Base-by-base conservation (phyloP, 495 filamentous ascomycete genomes). In the Hyphodiscus hymeniophilus region DNA sequence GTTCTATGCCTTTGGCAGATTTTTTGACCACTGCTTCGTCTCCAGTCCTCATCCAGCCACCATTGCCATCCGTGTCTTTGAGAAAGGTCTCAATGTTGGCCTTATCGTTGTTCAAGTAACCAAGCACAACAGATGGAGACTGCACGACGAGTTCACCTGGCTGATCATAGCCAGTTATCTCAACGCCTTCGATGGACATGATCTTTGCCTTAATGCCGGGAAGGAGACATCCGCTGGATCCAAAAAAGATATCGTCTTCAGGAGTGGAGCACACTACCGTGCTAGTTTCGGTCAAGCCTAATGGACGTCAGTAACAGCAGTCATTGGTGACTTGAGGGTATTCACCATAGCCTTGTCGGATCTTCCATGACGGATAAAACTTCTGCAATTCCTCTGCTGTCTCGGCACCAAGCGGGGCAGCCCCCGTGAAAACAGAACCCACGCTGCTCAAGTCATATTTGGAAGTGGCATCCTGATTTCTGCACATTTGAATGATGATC, bases 81-180 rank as follows among this genome's bases (percentile, higher is more conserved):
- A 80, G 50, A 50, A 85, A 94, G 0, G 89, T 87, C 57, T 94
- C 88, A 39, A 74, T 72, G 30, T 77, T 94, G 13, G 89, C 89
- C 55, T 82, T 81, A 20, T 85, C 81, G 56, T 94, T 94, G 65
- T 89, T 80, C 39, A 94, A 66, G 54, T 95, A 95, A 7, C 89
- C 89, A 2, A 92, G 63, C 1, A 85, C 81, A 17, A 94, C 79
- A 22, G 82, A 82, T 0, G 88, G 89, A 0, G 77, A 77, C 63
- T 83, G 81, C 3, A 91, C 72, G 3, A 87, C 70, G 21, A 95
- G 73, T 61, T 95, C 89, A 33, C 89, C 89, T 0, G 82, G 85
- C 41, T 82, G 80, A 47, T 87, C 79, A 56, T 90, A 86, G 3
- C 64, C 71, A 7, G 75, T 84, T 45, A 95, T 79, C 60, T 94